Percentiles rank a stretch among this genome's conserved stretches.
Evolutionary conservation across 2,329 filamentous ascomycete genomes (phyloP).

Genomic region (Kalaharituber pfeilii): DNA sequence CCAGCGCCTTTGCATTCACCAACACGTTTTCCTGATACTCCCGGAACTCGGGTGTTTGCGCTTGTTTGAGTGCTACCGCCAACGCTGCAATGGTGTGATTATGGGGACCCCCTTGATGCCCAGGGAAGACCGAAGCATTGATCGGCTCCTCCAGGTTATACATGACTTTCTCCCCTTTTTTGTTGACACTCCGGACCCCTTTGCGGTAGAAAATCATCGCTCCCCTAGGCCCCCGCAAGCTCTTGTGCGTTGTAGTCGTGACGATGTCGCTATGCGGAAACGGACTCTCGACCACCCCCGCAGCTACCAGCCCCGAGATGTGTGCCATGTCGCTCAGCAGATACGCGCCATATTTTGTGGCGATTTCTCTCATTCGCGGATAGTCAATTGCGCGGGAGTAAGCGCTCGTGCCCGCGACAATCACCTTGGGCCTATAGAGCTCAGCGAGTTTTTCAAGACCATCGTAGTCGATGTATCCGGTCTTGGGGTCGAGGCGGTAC

Average conservation of each 20-base stretch:
- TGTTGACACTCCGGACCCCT: slow-evolving; percentile 68
- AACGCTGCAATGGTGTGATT: slow-evolving; percentile 98
- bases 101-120: slow-evolving; percentile 93
- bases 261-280: slow-evolving; percentile 86
- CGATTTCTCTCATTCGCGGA: slow-evolving; percentile 73
- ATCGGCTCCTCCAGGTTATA: slow-evolving; percentile 89
- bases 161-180: slow-evolving; percentile 55
- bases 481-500: slow-evolving; percentile 77
- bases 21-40: slow-evolving; percentile 83
- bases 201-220: slow-evolving; percentile 98
- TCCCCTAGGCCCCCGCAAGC: slow-evolving; percentile 78
- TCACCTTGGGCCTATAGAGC: slow-evolving; percentile 85
- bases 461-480: slow-evolving; percentile 88
- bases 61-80: slow-evolving; percentile 86
- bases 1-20: slow-evolving; percentile 77
- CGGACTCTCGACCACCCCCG: slow-evolving; percentile 75
- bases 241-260: slow-evolving; percentile 97
- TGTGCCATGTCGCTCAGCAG: slow-evolving; percentile 93
- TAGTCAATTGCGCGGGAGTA: slow-evolving; percentile 97
- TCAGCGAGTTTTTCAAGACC: slow-evolving; percentile 72
- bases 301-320: slow-evolving; percentile 84
- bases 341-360: slow-evolving; percentile 82
- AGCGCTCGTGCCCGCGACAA: slow-evolving; percentile 85
- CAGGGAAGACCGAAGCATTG: slow-evolving; percentile 92
- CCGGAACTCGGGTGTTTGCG: slow-evolving; percentile 74